Evolutionary conservation across 169 alveolate genomes (phyloP).

Genomic region (Plasmodium yoelii): DNA sequence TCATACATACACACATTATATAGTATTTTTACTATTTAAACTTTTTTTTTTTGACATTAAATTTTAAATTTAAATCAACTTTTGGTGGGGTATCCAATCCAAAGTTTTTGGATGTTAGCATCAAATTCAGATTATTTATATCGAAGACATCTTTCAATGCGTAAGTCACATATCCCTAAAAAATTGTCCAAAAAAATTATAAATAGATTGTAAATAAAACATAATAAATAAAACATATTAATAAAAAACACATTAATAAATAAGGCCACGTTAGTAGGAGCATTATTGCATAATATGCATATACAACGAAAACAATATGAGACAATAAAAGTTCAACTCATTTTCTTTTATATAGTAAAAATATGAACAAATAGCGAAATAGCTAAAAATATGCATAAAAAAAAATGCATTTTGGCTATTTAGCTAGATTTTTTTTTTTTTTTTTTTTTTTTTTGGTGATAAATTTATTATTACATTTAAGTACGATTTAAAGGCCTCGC

Average conservation of each 20-base stretch:
- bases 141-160: conserved; percentile 96
- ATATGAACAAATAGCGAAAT: too few relatives aligned
- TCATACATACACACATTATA: too few relatives aligned
- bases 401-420: not conserved
- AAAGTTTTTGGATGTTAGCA: conserved; percentile 94
- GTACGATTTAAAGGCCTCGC: conserved; percentile 97
- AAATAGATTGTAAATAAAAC: not conserved
- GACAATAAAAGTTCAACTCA: too few relatives aligned
- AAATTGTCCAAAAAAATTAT: conserved; percentile 6
- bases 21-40: conserved; percentile 25
- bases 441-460: conserved; percentile 18
- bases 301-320: too few relatives aligned
- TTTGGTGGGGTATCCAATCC: conserved; percentile 97
- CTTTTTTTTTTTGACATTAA: conserved; percentile 78
- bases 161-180: conserved; percentile 96
- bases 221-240: conserved; percentile 13
- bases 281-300: too few relatives aligned
- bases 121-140: conserved; percentile 96
- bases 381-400: too few relatives aligned
- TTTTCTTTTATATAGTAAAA: too few relatives aligned
- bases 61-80: conserved; percentile 94
- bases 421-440: conserved; percentile 10
- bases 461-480: conserved; percentile 84
- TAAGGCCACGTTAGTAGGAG: conserved; percentile 27
- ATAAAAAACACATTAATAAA: not conserved